These are phyloP conservation scores for Termitomyces sp. DNA, from an alignment of 768 basidiomycete genomes.

Conservation along the genomic window DNA sequence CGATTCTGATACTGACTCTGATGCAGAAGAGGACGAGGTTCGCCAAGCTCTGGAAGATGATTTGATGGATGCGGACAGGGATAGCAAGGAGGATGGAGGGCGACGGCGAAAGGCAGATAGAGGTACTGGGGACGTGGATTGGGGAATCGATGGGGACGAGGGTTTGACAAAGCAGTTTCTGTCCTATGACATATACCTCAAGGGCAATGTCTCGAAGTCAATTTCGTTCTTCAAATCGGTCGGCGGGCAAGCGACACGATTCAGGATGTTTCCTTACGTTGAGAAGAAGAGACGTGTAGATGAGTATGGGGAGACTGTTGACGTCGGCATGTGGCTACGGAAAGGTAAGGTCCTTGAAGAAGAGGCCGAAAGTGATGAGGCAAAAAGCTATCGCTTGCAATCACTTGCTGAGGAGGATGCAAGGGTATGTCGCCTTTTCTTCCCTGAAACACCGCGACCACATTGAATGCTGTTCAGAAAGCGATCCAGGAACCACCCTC, in stretches of 20 bases:
- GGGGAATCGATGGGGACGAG: slow-evolving; percentile 76
- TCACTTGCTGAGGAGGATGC: slow-evolving; percentile 77
- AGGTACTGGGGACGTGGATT: slow-evolving; percentile 54
- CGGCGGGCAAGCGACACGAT: slow-evolving; percentile 71
- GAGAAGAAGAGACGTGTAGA: slow-evolving; percentile 92
- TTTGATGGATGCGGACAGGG: slow-evolving; percentile 40
- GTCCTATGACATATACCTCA: slow-evolving; percentile 95
- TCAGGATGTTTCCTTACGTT: slow-evolving; percentile 96
- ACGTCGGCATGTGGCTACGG: slow-evolving; percentile 93
- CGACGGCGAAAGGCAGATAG: slow-evolving; percentile 44
- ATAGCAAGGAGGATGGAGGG: slow-evolving; percentile 24
- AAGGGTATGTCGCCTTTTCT: slow-evolving; percentile 46
- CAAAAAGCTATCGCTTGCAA: slow-evolving; percentile 64
- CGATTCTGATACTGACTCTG: slow-evolving; percentile 69
- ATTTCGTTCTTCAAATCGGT: slow-evolving; percentile 85
- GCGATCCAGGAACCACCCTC: slow-evolving; percentile 82
- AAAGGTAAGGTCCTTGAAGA: slow-evolving; percentile 91
- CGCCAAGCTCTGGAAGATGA: slow-evolving; percentile 52
- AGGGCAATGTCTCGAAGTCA: slow-evolving; percentile 88
- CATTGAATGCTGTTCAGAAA: slow-evolving; percentile 42
- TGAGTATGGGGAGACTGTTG: slow-evolving; percentile 92
- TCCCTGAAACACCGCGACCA: background rate
- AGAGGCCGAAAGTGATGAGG: slow-evolving; percentile 80
- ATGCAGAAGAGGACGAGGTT: slow-evolving; percentile 62
- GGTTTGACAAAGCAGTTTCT: slow-evolving; percentile 68